Conservation (phyloP, 2,329 filamentous ascomycete genomes). For the Aschersonia sp. region DNA sequence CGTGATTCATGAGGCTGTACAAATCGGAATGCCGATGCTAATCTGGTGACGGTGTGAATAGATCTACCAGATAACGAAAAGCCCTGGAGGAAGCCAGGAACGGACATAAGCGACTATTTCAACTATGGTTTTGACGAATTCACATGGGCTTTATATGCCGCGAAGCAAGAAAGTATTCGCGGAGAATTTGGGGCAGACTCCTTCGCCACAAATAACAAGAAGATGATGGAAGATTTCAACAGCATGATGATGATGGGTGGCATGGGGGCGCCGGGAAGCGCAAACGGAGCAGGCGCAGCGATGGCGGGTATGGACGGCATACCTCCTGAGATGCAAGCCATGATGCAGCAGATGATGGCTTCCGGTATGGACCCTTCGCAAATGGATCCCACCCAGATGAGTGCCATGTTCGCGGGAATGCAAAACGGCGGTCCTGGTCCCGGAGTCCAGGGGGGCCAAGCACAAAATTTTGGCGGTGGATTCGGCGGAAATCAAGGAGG, state of each 20-base stretch:
- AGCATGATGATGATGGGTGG: constrained; percentile 53
- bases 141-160: constrained; percentile 87
- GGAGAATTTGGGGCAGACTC: constrained; percentile 58
- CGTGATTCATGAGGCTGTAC: too few relatives aligned
- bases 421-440: constrained; percentile 29
- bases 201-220: constrained; percentile 54
- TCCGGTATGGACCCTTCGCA: constrained; percentile 50
- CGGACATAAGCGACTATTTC: constrained; percentile 93
- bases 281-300: constrained; percentile 16
- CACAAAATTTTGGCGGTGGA: constrained; percentile 34
- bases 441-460: constrained; percentile 33
- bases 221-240: constrained; percentile 59
- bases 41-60: constrained; percentile 8
- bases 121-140: constrained; percentile 99
- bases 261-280: constrained; percentile 26
- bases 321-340: constrained; percentile 49
- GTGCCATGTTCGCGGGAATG: constrained; percentile 45
- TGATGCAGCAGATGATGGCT: constrained; percentile 59
- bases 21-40: constrained; percentile 3
- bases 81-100: constrained; percentile 87
- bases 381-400: constrained; percentile 46
- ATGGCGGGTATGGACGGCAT: constrained; percentile 50
- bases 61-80: constrained; percentile 71
- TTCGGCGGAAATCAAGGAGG: constrained; percentile 39
- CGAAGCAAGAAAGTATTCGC: constrained; percentile 70